Evolutionary conservation across 495 filamentous ascomycete species (phyloP), one percentile per base, ranked within the genome.

Genomic region (Lindgomyces ingoldianus): DNA sequence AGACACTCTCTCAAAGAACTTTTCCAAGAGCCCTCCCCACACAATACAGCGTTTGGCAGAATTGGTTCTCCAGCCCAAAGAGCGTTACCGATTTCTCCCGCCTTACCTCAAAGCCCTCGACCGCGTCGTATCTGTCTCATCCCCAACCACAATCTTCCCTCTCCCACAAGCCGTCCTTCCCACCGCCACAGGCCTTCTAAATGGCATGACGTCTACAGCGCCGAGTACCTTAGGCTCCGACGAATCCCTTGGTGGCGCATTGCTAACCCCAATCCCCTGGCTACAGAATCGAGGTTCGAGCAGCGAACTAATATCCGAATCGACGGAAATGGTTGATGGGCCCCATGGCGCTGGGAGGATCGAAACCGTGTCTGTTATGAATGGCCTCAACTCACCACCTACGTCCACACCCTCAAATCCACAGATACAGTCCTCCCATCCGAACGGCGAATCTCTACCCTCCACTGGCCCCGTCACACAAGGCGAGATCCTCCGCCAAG

Each of bases 241-340:
- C 73, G 94, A 98, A 69, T 89, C 85, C 18, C 79, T 98, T 6
- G 93, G 94, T 41, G 94, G 94, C 10, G 94, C 95, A 0, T 82
- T 96, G 36, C 81, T 98, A 24, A 97, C 94, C 0, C 93, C 93
- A 0, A 98, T 98, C 47, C 90, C 92, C 0, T 98, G 94, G 94
- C 77, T 96, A 44, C 49, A 65, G 60, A 51, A 60, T 51, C 44
- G 70, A 60, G 48, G 41, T 57, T 49, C 62, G 33, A 72, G 79
- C 27, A 72, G 75, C 42, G 83, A 86, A 58, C 77, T 91, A 19
- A 81, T 80, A 62, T 88, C 84, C 3, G 87, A 91, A 71, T 82
- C 79, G 66, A 89, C 87, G 2, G 83, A 86, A 67, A 87, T 83
- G 1, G 87, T 89, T 45, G 87, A 90, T 50, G 88, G 88, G 0